A percentile compares a stretch with the other conserved stretches of the same genome.
Conservation (phyloP, 164 flowering plant species). For the Platanus orientalis region DNA sequence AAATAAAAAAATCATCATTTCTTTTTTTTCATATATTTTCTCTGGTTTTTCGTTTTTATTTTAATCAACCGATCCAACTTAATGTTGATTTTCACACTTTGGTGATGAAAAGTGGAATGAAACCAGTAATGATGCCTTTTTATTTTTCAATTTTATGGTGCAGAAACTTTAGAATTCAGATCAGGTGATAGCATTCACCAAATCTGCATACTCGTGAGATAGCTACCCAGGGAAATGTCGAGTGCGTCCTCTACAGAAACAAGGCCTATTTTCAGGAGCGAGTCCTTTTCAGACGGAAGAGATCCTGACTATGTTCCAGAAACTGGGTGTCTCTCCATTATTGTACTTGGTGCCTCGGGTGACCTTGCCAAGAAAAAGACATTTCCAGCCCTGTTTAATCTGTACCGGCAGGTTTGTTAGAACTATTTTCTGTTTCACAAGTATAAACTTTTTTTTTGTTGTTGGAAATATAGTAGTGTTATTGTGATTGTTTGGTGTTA, state of each 20-base stretch:
- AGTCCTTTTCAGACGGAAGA: slow-evolving; percentile 32
- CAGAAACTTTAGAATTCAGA: neutral
- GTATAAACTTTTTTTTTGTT: neutral
- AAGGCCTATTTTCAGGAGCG: slow-evolving; percentile 34
- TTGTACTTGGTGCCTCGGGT: slow-evolving; percentile 98
- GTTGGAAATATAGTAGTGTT: neutral
- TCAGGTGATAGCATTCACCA: neutral
- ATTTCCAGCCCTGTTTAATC: slow-evolving; percentile 93
- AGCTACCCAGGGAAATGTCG: slow-evolving; percentile 1
- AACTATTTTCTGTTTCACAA: neutral
- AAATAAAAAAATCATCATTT: no score
- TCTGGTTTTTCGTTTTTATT: no score
- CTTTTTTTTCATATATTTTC: no score
- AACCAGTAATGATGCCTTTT: no score
- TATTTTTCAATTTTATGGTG: no score
- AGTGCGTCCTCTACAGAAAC: slow-evolving; percentile 47
- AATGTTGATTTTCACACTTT: no score
- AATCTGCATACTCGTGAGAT: neutral
- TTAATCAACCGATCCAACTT: no score
- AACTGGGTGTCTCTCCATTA: slow-evolving; percentile 75
- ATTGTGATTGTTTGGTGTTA: neutral
- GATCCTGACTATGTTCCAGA: slow-evolving; percentile 45
- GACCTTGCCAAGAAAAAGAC: slow-evolving; percentile 99
- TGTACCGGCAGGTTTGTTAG: slow-evolving; percentile 66
- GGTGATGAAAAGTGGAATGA: no score